Conservation (phyloP, 73 alveolate species). For the Stentor roeselii region DNA sequence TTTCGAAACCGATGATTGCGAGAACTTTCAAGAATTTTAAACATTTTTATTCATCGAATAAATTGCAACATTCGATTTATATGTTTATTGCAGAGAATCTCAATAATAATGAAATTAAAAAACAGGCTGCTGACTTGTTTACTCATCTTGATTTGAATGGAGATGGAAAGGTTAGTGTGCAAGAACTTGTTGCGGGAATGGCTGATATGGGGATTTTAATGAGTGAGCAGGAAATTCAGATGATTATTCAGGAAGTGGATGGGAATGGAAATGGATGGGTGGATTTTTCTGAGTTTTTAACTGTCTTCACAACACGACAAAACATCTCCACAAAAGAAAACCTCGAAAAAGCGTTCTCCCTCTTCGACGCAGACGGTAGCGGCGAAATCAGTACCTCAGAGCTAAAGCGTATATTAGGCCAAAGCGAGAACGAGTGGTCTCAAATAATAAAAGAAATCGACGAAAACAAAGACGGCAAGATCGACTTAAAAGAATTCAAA, state of each 20-base stretch:
- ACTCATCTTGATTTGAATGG: conserved; percentile 35
- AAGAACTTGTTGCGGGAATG: conserved; percentile 36
- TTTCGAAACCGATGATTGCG: conserved; percentile 14
- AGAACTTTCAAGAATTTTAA: conserved; percentile 13
- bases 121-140: conserved; percentile 31
- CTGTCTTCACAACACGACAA: conserved; percentile 33
- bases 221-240: conserved; percentile 40
- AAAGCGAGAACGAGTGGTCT: conserved; percentile 34
- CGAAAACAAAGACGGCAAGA: conserved; percentile 51
- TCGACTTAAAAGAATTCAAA: conserved; percentile 20
- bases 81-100: not conserved
- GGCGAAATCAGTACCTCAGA: conserved; percentile 45
- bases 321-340: conserved; percentile 30
- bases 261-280: conserved; percentile 43
- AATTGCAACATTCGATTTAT: not conserved
- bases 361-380: conserved; percentile 43
- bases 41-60: not conserved
- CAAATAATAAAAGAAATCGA: conserved; percentile 49
- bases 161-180: conserved; percentile 54
- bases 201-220: not conserved
- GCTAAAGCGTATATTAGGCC: conserved; percentile 4
- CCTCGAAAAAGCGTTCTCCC: conserved; percentile 37
- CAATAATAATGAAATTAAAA: not conserved
- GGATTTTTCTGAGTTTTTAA: conserved; percentile 49
- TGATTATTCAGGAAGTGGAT: conserved; percentile 40